Evolutionary conservation across 768 basidiomycete genomes (phyloP), one percentile per base, ranked within the genome.

Genomic region (Mycena filopes): DNA sequence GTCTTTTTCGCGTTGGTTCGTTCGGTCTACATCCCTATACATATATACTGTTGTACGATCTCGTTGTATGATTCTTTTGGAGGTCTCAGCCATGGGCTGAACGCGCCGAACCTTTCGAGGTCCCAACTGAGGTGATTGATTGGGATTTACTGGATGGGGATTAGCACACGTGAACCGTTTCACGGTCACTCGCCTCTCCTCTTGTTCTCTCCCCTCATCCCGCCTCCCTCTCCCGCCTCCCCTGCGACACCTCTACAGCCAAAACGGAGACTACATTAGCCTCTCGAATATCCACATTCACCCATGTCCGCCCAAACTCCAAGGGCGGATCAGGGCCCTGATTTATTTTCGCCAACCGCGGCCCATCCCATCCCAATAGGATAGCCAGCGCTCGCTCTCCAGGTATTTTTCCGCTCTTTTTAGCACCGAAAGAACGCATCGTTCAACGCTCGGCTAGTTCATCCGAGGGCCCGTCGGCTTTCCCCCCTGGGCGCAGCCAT

Each of bases 401-500:
- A 65, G 64, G 64, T 53, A 55, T 36, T 16, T n/a, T 2, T 0
- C 36, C 3, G 31, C 13, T 23, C 26, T 36, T 18, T 33, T 21
- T 20, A 15, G 3, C n/a, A 12, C 12, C 25, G n/a, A n/a, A n/a
- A 12, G 16, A 36, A 1, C 21, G 26, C 23, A 23, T 42, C 3
- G 11, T 53, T 60, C 4, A 65, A 6, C 9, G 4, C 41, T 6
- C 25, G 12, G 15, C 11, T 26, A 65, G 64, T 49, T 45, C 64
- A 43, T 49, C 64, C 20, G 64, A 60, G n/a, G 33, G 54, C n/a
- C 51, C 53, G 26, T 9, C 59, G 31, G 49, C 63, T 47, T 65
- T 65, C 54, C 54, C 57, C 9, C 33, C 51, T 4, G 67, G 67
- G 11, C 63, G 63, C 13, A 69, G 60, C 20, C 64, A 69, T 55